Base-by-base conservation (phyloP, 2,329 filamentous ascomycete genomes). In the Fusarium algeriense region DNA sequence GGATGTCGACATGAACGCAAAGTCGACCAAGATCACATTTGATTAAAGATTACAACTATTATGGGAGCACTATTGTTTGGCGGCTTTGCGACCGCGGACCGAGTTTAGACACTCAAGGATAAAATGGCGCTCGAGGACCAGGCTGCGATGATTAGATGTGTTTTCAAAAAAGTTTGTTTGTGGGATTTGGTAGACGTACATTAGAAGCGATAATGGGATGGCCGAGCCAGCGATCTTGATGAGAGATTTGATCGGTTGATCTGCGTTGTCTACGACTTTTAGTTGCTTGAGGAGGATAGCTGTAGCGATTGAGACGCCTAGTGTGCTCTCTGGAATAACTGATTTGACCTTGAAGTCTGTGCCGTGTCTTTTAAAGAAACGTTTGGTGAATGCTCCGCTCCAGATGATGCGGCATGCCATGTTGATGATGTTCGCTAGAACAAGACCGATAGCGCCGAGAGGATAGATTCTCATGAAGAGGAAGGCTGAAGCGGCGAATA, bases 21-120 rank as follows among this genome's bases (percentile, higher is more conserved):
- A 93, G 81, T 91, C 93, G 32, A 96, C 92, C 62, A 98, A 97
- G 86, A 97, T 98, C 79, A 95, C 90, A 49, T 98, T 98, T 84
- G 94, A 97, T 78, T 88, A 80, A 35, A 32, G 28, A 49, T 49
- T 65, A 64, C 67, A 64, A 40, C 32, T 60, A 63, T 64, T 58
- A 55, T 40, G 46, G 49, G 49, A 60, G 56, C 41, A 64, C 78
- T 70, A 76, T 66, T 73, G 68, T 70, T 77, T 78, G 73, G 80
- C 68, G 71, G 78, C 67, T 68, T 69, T 77, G 44, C 73, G 76
- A 55, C 75, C 77, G 60, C 78, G 78, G 46, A 88, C 75, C 58
- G 83, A 83, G 61, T 80, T 80, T 68, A 87, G 85, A 78, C 84
- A 86, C 72, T 85, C 81, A 48, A 84, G 75, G 56, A 91, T 81